phyloP scores from a whole-genome alignment of 2,329 filamentous ascomycete genomes.

The Fusarium pininemorale region DNA sequence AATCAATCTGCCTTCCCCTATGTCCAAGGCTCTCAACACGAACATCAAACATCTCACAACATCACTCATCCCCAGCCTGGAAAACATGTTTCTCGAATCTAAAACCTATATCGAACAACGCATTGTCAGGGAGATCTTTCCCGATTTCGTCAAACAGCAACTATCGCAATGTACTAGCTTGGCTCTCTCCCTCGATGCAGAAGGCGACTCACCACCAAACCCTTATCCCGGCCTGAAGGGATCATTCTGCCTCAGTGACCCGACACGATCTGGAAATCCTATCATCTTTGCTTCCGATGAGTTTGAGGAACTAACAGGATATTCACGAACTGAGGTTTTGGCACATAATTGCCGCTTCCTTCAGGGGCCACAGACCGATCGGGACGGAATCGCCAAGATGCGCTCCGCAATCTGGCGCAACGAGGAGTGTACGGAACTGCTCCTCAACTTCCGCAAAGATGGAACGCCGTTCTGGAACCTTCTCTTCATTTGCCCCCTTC shows the following conservation, averaged over 20 bases:
- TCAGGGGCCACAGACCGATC: slow-evolving; percentile 58
- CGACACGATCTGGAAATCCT: slow-evolving; percentile 58
- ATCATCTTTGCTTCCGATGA: slow-evolving; percentile 60
- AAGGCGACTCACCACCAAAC: slow-evolving; percentile 42
- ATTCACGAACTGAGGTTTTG: slow-evolving; percentile 57
- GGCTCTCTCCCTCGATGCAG: slow-evolving; percentile 52
- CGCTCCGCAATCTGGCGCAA: slow-evolving; percentile 52
- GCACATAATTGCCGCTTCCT: slow-evolving; percentile 60
- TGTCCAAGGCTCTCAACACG: slow-evolving; percentile 53
- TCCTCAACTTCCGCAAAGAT: slow-evolving; percentile 61
- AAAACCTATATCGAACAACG: slow-evolving; percentile 56
- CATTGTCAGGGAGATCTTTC: slow-evolving; percentile 58
- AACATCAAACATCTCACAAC: slow-evolving; percentile 58
- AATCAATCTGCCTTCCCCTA: slow-evolving; percentile 52
- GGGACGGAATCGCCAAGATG: slow-evolving; percentile 52
- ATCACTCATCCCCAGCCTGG: slow-evolving; percentile 56
- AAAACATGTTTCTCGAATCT: slow-evolving; percentile 55
- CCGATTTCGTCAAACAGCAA: slow-evolving; percentile 62
- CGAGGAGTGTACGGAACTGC: slow-evolving; percentile 58
- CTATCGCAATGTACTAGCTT: slow-evolving; percentile 56
- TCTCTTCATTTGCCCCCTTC: slow-evolving; percentile 62
- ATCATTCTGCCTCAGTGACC: slow-evolving; percentile 67
- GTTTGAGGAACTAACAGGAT: slow-evolving; percentile 62
- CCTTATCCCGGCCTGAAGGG: slow-evolving; percentile 65
- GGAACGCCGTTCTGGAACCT: slow-evolving; percentile 67